phyloP scores from a whole-genome alignment of 2,329 filamentous ascomycete genomes.

The Aspergillus sp. region DNA sequence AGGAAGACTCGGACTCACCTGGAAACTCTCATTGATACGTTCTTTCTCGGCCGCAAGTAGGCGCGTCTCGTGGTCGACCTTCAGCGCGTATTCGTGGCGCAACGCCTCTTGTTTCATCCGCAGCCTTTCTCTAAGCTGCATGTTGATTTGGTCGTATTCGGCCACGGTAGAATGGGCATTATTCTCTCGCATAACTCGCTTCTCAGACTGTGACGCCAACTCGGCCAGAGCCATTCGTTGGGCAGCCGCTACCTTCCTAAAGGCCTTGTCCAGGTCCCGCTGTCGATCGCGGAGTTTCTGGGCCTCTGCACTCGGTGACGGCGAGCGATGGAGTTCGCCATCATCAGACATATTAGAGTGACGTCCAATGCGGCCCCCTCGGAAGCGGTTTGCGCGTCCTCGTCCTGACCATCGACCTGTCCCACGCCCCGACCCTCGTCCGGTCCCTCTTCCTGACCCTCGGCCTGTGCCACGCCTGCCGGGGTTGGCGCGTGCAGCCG shows the following conservation, averaged over 20 bases:
- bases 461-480: not conserved
- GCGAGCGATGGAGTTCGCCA: conserved; percentile 22
- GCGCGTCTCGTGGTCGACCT: conserved; percentile 20
- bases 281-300: conserved; percentile 33
- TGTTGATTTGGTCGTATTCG: conserved; percentile 29
- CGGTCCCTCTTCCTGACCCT: no score
- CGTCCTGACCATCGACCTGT: conserved; percentile 21
- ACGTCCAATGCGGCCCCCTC: conserved; percentile 15
- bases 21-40: conserved; percentile 23
- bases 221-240: conserved; percentile 33
- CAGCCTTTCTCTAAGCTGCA: conserved; percentile 20
- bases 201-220: conserved; percentile 30
- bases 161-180: conserved; percentile 31
- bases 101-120: conserved; percentile 20
- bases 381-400: conserved; percentile 18
- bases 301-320: conserved; percentile 27
- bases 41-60: conserved; percentile 23
- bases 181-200: conserved; percentile 31
- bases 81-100: conserved; percentile 24
- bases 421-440: no score
- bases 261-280: conserved; percentile 33
- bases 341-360: conserved; percentile 21
- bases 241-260: conserved; percentile 32
- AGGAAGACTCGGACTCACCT: conserved; percentile 13
- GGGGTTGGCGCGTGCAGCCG: conserved; percentile 1